Percentiles rank a stretch among this genome's conserved stretches.
Evolutionary conservation across 768 basidiomycete genomes (phyloP).

Genomic region (Panaeolus cyanescens): DNA sequence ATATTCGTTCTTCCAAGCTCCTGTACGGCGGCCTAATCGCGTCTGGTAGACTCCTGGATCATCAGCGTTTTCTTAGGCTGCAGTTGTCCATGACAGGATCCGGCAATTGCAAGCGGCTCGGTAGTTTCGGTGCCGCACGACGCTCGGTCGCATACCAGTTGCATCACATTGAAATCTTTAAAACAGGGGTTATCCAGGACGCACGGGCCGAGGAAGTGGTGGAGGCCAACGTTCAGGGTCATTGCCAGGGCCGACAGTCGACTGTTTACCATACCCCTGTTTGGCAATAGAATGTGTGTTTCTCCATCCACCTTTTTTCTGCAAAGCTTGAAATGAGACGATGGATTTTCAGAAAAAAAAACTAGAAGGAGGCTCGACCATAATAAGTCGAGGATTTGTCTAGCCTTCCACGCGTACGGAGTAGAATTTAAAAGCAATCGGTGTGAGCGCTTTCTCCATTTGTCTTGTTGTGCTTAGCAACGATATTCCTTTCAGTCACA

Average conservation of each 20-base stretch:
- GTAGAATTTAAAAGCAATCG: neutral
- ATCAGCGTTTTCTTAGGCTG: neutral
- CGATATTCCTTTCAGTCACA: neutral
- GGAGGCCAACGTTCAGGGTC: neutral
- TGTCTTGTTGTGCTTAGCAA: constrained; percentile 3
- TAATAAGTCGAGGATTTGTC: too few relatives aligned
- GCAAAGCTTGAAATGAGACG: neutral
- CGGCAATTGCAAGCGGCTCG: neutral
- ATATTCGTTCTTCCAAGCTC: neutral
- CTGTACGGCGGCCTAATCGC: neutral
- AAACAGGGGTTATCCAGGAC: neutral
- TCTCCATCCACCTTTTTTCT: neutral
- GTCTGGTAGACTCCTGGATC: neutral
- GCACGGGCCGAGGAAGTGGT: neutral
- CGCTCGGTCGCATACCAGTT: too few relatives aligned
- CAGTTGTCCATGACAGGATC: neutral
- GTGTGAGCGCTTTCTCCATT: constrained; percentile 2
- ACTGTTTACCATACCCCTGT: neutral
- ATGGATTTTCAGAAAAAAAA: neutral
- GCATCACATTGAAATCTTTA: neutral
- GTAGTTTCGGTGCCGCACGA: neutral
- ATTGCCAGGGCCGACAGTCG: neutral
- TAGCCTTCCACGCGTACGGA: too few relatives aligned
- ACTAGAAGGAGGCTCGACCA: too few relatives aligned
- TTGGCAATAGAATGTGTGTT: neutral